Percentiles rank a stretch among this genome's conserved stretches.
Conservation (phyloP, 1,284 basidiomycete genomes). For the Coniferiporia sulphurascens region DNA sequence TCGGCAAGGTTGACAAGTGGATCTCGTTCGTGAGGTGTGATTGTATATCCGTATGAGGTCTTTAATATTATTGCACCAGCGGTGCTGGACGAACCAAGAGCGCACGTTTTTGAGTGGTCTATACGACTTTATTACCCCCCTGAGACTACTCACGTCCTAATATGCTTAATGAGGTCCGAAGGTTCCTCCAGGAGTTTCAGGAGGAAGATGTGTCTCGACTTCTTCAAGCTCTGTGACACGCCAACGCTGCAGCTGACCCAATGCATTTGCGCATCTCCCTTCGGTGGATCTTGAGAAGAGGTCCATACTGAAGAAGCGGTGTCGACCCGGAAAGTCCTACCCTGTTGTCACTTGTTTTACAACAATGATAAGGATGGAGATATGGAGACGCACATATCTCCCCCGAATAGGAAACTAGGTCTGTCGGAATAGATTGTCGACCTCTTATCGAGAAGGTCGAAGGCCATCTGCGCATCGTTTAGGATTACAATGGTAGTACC, state of each 20-base stretch:
- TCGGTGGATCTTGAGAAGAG: not conserved
- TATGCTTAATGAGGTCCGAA: conserved; percentile 1
- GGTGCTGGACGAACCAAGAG: conserved; percentile 21
- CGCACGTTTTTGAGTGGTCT: not conserved
- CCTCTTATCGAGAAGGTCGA: conserved; percentile 43
- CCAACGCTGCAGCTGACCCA: conserved; percentile 4
- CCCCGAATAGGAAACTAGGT: conserved; percentile 22
- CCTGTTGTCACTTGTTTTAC: not conserved
- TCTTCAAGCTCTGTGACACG: conserved; percentile 8
- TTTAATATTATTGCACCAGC: conserved; percentile 28
- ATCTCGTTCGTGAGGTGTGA: conserved; percentile 23
- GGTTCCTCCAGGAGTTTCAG: conserved; percentile 5
- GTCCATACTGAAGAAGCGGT: not conserved
- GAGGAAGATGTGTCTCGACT: conserved; percentile 14
- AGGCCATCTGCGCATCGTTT: conserved; percentile 35
- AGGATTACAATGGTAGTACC: conserved; percentile 40
- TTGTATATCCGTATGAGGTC: conserved; percentile 31
- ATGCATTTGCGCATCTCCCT: conserved; percentile 6
- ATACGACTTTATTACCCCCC: not conserved
- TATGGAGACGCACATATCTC: conserved; percentile 9
- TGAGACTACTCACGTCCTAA: conserved; percentile 8
- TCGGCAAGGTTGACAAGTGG: conserved; percentile 24
- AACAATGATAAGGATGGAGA: too few relatives aligned
- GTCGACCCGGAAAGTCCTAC: not conserved
- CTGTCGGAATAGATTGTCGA: conserved; percentile 46